Conservation (phyloP, 164 flowering plant genomes). For the Pachysandra terminalis region DNA sequence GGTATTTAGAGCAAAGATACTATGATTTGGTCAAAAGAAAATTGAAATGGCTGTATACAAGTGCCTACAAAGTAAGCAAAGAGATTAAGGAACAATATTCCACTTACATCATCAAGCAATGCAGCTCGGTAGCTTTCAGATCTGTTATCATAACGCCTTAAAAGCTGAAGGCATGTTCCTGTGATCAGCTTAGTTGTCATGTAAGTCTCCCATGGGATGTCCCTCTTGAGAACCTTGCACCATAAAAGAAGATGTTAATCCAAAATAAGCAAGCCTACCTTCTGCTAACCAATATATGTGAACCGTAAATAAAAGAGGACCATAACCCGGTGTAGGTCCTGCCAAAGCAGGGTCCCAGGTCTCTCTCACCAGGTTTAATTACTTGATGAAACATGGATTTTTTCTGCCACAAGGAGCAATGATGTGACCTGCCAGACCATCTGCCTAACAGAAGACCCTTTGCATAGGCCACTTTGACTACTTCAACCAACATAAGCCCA, state of each 20-base stretch:
- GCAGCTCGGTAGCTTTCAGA: slow-evolving; percentile 73
- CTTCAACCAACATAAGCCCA: too few species aligned
- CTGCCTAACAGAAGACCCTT: too few species aligned
- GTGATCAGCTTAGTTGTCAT: slow-evolving; percentile 91
- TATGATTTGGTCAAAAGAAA: neutral
- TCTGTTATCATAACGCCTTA: slow-evolving; percentile 88
- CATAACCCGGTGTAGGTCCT: too few species aligned
- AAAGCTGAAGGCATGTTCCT: slow-evolving; percentile 87
- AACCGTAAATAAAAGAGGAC: too few species aligned
- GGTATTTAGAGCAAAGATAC: neutral
- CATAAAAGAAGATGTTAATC: slow-evolving; percentile 8
- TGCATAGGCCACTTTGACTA: too few species aligned
- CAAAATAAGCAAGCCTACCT: slow-evolving; percentile 1
- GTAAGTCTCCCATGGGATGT: slow-evolving; percentile 99
- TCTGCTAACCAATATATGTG: neutral
- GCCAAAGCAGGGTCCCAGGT: too few species aligned
- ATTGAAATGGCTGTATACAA: neutral
- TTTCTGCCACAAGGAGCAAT: too few species aligned
- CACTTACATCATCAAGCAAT: slow-evolving; percentile 82
- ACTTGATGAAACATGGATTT: too few species aligned
- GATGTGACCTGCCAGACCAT: too few species aligned
- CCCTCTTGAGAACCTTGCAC: slow-evolving; percentile 82
- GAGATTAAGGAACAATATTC: slow-evolving; percentile 3
- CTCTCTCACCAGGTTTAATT: too few species aligned
- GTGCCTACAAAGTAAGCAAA: neutral